Conservation (phyloP, 768 basidiomycete genomes). For the Pleurotus citrinopileatus region DNA sequence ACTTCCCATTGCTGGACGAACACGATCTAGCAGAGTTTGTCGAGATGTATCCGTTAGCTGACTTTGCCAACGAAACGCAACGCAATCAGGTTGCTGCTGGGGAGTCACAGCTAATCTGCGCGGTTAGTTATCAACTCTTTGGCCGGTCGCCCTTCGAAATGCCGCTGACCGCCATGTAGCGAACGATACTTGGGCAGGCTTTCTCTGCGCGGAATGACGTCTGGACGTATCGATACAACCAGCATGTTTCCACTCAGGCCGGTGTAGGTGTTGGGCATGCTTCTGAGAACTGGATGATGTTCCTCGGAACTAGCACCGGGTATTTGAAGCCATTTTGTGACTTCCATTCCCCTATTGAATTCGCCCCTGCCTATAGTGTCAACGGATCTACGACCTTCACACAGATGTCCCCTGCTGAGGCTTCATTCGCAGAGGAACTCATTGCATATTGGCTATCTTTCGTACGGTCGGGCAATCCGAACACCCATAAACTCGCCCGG, state of each 20-base stretch:
- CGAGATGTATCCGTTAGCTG: constrained; percentile 37
- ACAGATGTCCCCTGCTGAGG: constrained; percentile 40
- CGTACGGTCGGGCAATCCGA: constrained; percentile 54
- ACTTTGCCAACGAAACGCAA: constrained; percentile 40
- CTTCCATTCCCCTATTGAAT: neutral
- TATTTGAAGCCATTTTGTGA: no score
- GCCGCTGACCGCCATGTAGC: no score
- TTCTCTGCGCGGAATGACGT: constrained; percentile 32
- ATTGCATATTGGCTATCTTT: constrained; percentile 70
- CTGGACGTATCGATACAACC: constrained; percentile 62
- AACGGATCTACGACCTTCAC: constrained; percentile 55
- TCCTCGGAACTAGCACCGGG: constrained; percentile 59
- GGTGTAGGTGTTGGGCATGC: constrained; percentile 41
- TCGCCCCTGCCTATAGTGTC: constrained; percentile 32
- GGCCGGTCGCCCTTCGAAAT: no score
- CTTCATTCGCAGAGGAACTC: constrained; percentile 53
- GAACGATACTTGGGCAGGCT: constrained; percentile 42
- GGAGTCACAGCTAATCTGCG: constrained; percentile 49
- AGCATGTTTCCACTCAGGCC: constrained; percentile 42
- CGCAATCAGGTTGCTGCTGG: constrained; percentile 46
- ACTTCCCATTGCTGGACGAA: constrained; percentile 44
- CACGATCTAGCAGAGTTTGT: constrained; percentile 35
- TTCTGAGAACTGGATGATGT: constrained; percentile 72
- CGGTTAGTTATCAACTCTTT: constrained; percentile 48
- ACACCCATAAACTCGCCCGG: constrained; percentile 47